These are phyloP conservation scores for Schizochytrium sp. DNA, from an alignment of 108 stramenopile genomes.

Conservation along the genomic window DNA sequence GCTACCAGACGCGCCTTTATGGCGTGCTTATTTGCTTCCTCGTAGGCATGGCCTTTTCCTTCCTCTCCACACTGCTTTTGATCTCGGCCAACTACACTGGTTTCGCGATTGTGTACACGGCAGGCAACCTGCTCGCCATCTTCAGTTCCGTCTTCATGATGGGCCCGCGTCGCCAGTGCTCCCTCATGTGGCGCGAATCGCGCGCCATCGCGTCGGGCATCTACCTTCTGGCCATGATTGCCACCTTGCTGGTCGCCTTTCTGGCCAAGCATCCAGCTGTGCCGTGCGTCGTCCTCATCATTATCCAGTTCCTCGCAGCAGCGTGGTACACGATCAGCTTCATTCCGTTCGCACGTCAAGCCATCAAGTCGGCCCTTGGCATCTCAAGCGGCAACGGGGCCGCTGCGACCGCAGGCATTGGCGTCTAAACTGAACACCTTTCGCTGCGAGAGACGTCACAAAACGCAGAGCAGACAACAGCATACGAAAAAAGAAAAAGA, in stretches of 20 bases:
- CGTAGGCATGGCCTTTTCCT: not conserved
- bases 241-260: not conserved
- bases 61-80: not conserved
- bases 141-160: not conserved
- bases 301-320: not conserved
- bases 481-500: not conserved
- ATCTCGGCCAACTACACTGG: not conserved
- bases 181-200: not conserved
- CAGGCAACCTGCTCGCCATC: not conserved
- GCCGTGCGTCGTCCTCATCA: not conserved
- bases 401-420: not conserved
- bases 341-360: not conserved
- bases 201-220: not conserved
- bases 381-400: not conserved
- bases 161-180: not conserved
- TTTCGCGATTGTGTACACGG: not conserved
- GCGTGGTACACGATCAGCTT: not conserved
- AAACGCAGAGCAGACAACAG: not conserved
- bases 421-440: not conserved
- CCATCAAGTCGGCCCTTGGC: not conserved
- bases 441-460: too few relatives aligned
- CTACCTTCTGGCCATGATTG: not conserved
- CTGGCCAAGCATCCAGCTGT: not conserved
- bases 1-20: slow-evolving; percentile 6
- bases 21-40: not conserved